These are phyloP conservation scores for Umbelopsis sp. DNA, from an alignment of 192 early-diverging fungal genomes.

Conservation along the genomic window DNA sequence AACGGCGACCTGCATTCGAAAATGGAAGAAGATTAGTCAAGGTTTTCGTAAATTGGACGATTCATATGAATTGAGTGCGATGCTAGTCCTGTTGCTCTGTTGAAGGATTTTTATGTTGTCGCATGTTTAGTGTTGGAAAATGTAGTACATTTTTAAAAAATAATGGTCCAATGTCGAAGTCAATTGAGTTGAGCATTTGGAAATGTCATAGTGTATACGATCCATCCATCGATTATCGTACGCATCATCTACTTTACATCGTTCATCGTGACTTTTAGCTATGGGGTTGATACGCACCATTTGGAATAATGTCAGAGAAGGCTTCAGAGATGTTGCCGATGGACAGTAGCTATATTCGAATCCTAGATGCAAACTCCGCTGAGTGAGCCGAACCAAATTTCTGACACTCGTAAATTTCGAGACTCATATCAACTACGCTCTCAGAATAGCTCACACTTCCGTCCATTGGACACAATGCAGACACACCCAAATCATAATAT, in stretches of 20 bases:
- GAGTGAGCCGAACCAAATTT: not conserved
- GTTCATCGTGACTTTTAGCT: not conserved
- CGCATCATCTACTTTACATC: not conserved
- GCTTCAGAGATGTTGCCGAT: not conserved
- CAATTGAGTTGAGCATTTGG: not conserved
- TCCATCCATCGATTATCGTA: slow-evolving; percentile 3
- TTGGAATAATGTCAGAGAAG: slow-evolving; percentile 18
- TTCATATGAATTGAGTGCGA: not conserved
- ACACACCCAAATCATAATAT: too few relatives aligned
- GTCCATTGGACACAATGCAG: too few relatives aligned
- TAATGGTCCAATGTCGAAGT: not conserved
- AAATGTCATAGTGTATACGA: not conserved
- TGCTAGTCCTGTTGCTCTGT: not conserved
- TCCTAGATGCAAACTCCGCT: not conserved
- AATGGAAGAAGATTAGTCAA: slow-evolving; percentile 5
- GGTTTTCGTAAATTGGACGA: not conserved
- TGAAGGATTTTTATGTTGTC: not conserved
- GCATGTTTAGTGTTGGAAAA: not conserved
- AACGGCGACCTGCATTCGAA: slow-evolving; percentile 68
- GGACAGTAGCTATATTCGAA: not conserved
- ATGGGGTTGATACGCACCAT: slow-evolving; percentile 16
- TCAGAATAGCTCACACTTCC: too few relatives aligned
- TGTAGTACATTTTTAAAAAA: not conserved
- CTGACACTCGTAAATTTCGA: not conserved
- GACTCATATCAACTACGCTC: too few relatives aligned